Evolutionary conservation across 73 alveolate species (phyloP), one percentile per base, ranked within the genome.

Genomic region (Durusdinium trenchii): DNA sequence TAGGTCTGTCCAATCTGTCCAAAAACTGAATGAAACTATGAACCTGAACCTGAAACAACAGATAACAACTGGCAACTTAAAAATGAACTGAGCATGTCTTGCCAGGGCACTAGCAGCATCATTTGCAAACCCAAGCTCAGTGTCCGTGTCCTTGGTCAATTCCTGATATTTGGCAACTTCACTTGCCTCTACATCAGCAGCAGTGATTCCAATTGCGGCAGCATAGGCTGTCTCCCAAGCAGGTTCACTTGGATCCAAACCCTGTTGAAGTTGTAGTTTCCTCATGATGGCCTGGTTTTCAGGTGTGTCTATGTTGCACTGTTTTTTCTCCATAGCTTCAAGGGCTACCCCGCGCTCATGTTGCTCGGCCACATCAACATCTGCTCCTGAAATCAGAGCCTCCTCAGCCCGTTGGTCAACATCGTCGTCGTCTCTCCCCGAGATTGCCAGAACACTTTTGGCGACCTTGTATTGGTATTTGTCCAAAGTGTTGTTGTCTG

Each of bases 181-280:
- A n/a, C n/a, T n/a, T n/a, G n/a, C n/a, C n/a, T n/a, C n/a, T n/a
- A n/a, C n/a, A n/a, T n/a, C n/a, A n/a, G 45, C 42, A 0, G 78
- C 79, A 60, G 50, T 79, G 30, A 84, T 52, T 3, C 94, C 94
- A 1, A n/a, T 26, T 36, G 38, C 9, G 26, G 75, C 57, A 3
- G 94, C 94, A 35, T 51, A 76, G 6, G 57, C 57, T 9, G 45
- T 28, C 35, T 84, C 94, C 10, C 50, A 36, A 9, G 40, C 94
- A 7, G 94, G 79, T 12, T 84, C 94, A 10, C 50, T 45, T 10
- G 94, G 60, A 84, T 84, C 94, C 78, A 84, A 40, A 40, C 52
- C 94, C 20, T 51, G 57, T 9, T 84, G 7, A 20, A 32, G 51
- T 36, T 48, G 79, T 47, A 84, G 30, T 3, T 40, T 42, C 3